phyloP scores from a whole-genome alignment of 139 green algal genomes.

The Pleodorina starrii region DNA sequence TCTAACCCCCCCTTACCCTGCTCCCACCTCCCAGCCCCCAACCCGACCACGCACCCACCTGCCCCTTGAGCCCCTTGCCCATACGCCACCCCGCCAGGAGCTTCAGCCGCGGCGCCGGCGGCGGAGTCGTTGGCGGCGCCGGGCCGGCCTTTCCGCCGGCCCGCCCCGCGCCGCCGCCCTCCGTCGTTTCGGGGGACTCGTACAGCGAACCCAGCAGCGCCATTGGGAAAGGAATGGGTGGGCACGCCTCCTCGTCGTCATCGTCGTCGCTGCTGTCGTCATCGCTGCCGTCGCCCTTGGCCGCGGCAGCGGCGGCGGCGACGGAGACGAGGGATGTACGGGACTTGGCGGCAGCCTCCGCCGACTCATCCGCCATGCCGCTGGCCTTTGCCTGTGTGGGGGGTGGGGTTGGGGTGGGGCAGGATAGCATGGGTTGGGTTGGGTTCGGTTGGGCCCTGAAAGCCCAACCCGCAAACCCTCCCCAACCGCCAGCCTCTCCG shows the following conservation, averaged over 20 bases:
- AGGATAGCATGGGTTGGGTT: no score
- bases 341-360: not conserved
- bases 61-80: constrained; percentile 26
- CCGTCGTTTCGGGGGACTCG: not conserved
- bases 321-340: not conserved
- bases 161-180: no score
- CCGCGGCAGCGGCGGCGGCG: not conserved
- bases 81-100: not conserved
- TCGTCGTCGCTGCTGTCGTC: no score
- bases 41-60: no score
- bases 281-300: not conserved
- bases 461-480: no score
- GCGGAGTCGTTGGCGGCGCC: not conserved
- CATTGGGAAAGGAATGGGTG: not conserved
- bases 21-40: no score
- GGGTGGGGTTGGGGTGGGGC: not conserved
- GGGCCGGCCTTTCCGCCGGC: not conserved
- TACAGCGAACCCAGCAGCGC: not conserved
- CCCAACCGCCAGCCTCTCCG: no score
- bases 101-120: not conserved
- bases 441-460: no score
- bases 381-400: not conserved
- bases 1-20: no score
- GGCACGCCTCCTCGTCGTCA: not conserved
- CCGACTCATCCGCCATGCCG: not conserved